Percentiles rank a stretch among this genome's conserved stretches.
Evolutionary conservation across 2,329 filamentous ascomycete species (phyloP).

Genomic region (Hirsutella thompsonii): DNA sequence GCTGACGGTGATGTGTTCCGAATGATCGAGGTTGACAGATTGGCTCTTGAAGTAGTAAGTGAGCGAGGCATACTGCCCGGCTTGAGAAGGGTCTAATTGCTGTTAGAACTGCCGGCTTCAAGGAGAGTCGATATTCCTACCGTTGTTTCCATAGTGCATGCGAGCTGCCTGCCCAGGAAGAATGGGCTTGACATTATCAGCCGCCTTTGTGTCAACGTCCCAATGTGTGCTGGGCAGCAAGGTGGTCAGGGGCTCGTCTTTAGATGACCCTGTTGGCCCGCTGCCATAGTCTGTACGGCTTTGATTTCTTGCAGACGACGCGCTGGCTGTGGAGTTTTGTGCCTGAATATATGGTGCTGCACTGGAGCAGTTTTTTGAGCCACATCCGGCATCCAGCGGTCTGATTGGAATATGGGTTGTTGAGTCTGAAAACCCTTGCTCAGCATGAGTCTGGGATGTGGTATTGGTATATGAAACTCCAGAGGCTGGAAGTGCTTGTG

Average conservation of each 20-base stretch:
- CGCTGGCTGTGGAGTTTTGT: too few species aligned
- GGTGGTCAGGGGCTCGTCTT: neutral
- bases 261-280: neutral
- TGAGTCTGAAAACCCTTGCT: neutral
- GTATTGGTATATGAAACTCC: neutral
- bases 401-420: too few species aligned
- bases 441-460: neutral
- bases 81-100: conserved; percentile 8
- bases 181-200: conserved; percentile 12
- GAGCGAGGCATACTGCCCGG: conserved; percentile 13
- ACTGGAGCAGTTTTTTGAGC: too few species aligned
- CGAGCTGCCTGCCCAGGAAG: conserved; percentile 8
- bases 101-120: neutral
- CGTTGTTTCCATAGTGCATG: conserved; percentile 13
- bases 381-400: too few species aligned
- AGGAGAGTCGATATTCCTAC: neutral
- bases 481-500: neutral
- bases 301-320: neutral
- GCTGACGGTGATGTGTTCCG: conserved; percentile 7
- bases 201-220: conserved; percentile 8
- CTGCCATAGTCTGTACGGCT: neutral
- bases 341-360: too few species aligned
- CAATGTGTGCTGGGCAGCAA: neutral
- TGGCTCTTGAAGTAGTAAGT: conserved; percentile 13
- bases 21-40: conserved; percentile 17